Evolutionary conservation across 192 early-diverging fungal genomes (phyloP).

Genomic region (Fimicolochytrium jonesii): DNA sequence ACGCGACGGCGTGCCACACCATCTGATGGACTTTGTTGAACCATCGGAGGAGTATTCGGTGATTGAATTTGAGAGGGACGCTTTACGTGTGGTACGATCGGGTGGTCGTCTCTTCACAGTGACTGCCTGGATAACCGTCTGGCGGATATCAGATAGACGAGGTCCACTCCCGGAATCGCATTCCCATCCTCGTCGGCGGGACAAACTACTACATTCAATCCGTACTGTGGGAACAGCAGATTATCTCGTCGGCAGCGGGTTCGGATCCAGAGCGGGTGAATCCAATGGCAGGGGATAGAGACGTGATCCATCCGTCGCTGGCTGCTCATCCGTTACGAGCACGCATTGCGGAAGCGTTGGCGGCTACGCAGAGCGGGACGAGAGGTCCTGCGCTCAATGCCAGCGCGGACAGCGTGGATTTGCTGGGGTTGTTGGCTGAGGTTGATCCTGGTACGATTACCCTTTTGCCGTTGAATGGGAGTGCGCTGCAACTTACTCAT

Average conservation of each 20-base stretch:
- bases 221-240: constrained; percentile 71
- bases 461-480: no score
- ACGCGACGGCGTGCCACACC: constrained; percentile 44
- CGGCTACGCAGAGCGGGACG: no score
- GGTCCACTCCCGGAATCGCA: constrained; percentile 62
- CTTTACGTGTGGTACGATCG: constrained; percentile 62
- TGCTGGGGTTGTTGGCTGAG: constrained; percentile 64
- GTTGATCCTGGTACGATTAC: constrained; percentile 75
- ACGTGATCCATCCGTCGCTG: constrained; percentile 23
- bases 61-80: constrained; percentile 78
- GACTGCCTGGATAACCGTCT: no score
- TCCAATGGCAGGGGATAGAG: constrained; percentile 3
- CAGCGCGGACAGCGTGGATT: constrained; percentile 36
- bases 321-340: constrained; percentile 9
- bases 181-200: constrained; percentile 91
- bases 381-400: no score
- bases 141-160: constrained; percentile 81
- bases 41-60: constrained; percentile 25
- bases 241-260: constrained; percentile 38
- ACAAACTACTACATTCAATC: constrained; percentile 97
- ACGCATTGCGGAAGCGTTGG: constrained; percentile 15
- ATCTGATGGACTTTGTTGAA: not conserved
- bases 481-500: no score
- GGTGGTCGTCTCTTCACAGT: no score
- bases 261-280: not conserved